A percentile compares a stretch with the other conserved stretches of the same genome.
These are phyloP conservation scores for Malania oleifera DNA, from an alignment of 164 flowering plant species.

Conservation along the genomic window DNA sequence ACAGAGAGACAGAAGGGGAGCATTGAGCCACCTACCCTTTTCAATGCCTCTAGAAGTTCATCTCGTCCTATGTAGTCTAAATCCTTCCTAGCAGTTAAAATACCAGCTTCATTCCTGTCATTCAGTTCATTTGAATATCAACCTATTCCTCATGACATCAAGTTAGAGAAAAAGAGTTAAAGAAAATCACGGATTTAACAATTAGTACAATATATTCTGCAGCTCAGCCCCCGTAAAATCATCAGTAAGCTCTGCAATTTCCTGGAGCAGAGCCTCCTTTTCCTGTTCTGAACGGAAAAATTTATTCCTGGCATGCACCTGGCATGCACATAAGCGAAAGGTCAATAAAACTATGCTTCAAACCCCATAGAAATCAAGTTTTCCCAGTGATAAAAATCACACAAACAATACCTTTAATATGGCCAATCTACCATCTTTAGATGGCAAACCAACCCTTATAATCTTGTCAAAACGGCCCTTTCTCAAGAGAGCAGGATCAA, in stretches of 20 bases:
- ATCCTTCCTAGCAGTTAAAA: slow-evolving; percentile 92
- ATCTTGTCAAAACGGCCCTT: slow-evolving; percentile 99
- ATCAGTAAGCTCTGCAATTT: slow-evolving; percentile 76
- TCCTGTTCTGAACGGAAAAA: slow-evolving; percentile 82
- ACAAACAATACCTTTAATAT: slow-evolving; percentile 66
- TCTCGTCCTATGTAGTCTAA: slow-evolving; percentile 85
- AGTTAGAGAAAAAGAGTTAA: slow-evolving; percentile 5
- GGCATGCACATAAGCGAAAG: slow-evolving; percentile 14
- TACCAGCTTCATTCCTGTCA: slow-evolving; percentile 96
- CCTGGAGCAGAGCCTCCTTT: slow-evolving; percentile 65
- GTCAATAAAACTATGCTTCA: slow-evolving; percentile 2
- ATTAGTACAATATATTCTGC: slow-evolving; percentile 78
- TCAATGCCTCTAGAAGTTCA: slow-evolving; percentile 85
- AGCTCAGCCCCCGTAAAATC: slow-evolving; percentile 98
- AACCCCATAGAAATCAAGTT: background rate
- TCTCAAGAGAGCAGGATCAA: slow-evolving; percentile 94
- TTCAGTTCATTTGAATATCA: slow-evolving; percentile 3
- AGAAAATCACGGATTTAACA: slow-evolving; percentile 2
- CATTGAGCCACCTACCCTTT: slow-evolving; percentile 51
- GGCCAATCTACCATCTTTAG: slow-evolving; percentile 87
- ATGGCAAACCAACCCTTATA: slow-evolving; percentile 91
- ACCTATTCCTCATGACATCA: background rate
- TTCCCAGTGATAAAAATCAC: background rate
- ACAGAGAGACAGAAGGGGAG: background rate
- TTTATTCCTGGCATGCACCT: slow-evolving; percentile 98